These are phyloP conservation scores for Eragrostis curvula DNA, from an alignment of 176 grass and related monocot species.

Conservation along the genomic window DNA sequence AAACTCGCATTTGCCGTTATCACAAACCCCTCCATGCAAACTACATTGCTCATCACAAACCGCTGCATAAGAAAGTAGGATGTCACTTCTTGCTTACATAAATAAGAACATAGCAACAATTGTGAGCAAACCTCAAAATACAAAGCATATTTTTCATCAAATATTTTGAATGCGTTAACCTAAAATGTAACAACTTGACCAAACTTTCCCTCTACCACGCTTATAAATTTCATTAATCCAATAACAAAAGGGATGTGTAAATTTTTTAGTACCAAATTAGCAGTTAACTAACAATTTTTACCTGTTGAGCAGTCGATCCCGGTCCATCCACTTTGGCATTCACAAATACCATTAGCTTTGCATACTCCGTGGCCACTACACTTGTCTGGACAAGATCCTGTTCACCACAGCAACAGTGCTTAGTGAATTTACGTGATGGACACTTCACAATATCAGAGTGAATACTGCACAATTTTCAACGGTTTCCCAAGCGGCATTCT, in stretches of 20 bases:
- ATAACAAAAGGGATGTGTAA: not conserved
- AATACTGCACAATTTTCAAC: conserved; percentile 2
- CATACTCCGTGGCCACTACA: conserved; percentile 78
- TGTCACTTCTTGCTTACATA: conserved; percentile 43
- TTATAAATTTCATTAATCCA: conserved; percentile 5
- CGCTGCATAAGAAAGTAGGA: conserved; percentile 58
- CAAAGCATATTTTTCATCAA: not conserved
- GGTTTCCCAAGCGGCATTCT: not conserved
- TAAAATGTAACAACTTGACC: not conserved
- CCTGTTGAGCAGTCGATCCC: conserved; percentile 99
- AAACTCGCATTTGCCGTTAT: conserved; percentile 97
- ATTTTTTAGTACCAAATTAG: conserved; percentile 16
- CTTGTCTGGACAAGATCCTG: conserved; percentile 87
- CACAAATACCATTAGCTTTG: conserved; percentile 82
- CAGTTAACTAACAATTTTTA: conserved; percentile 31
- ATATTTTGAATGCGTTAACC: not conserved
- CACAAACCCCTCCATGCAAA: conserved; percentile 98
- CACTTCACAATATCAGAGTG: not conserved
- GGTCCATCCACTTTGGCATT: conserved; percentile 82
- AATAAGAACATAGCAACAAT: conserved; percentile 22
- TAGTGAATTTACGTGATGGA: conserved; percentile 14
- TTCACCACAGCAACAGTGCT: conserved; percentile 34
- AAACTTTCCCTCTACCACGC: conserved; percentile 10
- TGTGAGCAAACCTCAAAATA: not conserved
- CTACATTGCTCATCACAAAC: conserved; percentile 99